Evolutionary conservation across 345 rosid species (phyloP).

Genomic region (Eucalyptus guilfoylei): DNA sequence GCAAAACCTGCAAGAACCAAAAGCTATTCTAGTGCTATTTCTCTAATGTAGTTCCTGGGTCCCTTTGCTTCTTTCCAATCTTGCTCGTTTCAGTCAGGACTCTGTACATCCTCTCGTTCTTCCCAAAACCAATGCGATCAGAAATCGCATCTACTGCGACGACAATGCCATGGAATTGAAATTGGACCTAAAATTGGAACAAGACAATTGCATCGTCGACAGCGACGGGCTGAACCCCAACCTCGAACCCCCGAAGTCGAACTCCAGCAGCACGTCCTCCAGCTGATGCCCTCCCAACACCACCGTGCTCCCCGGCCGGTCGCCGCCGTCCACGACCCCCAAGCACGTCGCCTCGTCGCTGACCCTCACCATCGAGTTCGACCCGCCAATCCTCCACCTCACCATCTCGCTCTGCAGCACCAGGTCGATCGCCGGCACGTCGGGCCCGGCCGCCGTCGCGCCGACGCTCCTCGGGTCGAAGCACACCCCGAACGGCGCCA

Average conservation of each 20-base stretch:
- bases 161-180: not conserved
- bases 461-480: slow-evolving; percentile 3
- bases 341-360: slow-evolving; percentile 41
- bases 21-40: not conserved
- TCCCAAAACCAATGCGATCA: too few relatives aligned
- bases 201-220: slow-evolving; percentile 3
- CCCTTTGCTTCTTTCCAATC: not conserved
- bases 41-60: not conserved
- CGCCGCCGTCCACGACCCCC: slow-evolving; percentile 68
- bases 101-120: not conserved
- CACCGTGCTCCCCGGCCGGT: slow-evolving; percentile 16
- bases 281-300: slow-evolving; percentile 64
- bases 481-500: slow-evolving; percentile 52
- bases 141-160: not conserved
- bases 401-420: slow-evolving; percentile 89
- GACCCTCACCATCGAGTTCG: slow-evolving; percentile 47
- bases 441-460: not conserved
- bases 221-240: slow-evolving; percentile 41
- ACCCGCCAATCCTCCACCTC: slow-evolving; percentile 57
- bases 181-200: not conserved
- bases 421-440: slow-evolving; percentile 45
- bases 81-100: not conserved
- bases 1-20: not conserved
- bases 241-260: slow-evolving; percentile 53
- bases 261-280: slow-evolving; percentile 57